Percentiles rank a stretch among this genome's conserved stretches.
Conservation (phyloP, 306 rosid species). For the Trichosanthes cucumerina region DNA sequence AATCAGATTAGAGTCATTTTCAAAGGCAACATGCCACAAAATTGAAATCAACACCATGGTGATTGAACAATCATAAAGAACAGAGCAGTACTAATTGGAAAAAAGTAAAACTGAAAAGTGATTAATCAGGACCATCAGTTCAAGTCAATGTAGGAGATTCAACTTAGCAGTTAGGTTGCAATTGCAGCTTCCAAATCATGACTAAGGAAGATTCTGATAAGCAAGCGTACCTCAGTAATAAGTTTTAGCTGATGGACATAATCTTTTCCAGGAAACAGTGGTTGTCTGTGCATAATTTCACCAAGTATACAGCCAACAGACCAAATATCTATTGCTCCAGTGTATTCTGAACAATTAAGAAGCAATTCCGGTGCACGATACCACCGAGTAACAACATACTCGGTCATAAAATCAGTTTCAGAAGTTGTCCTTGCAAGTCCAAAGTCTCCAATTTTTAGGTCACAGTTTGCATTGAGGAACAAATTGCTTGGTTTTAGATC, state of each 20-base stretch:
- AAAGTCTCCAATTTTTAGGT: constrained; percentile 93
- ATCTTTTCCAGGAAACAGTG: constrained; percentile 89
- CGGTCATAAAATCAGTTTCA: constrained; percentile 97
- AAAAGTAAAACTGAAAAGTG: neutral
- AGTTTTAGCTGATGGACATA: constrained; percentile 95
- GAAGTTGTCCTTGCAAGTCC: constrained; percentile 99
- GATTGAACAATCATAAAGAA: neutral
- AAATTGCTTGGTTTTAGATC: constrained; percentile 95
- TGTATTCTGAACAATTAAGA: constrained; percentile 90
- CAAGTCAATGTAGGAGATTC: neutral
- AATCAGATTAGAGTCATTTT: constrained; percentile 9
- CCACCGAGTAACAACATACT: constrained; percentile 98
- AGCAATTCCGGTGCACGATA: constrained; percentile 92
- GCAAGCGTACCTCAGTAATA: constrained; percentile 61
- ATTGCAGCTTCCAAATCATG: neutral
- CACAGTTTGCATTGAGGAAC: constrained; percentile 87
- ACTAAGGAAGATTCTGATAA: neutral
- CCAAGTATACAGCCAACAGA: constrained; percentile 97
- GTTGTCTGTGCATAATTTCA: constrained; percentile 76
- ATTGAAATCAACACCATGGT: neutral
- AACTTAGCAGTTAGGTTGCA: neutral
- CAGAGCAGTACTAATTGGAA: neutral
- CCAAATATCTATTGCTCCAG: constrained; percentile 97
- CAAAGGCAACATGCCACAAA: constrained; percentile 1
- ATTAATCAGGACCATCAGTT: neutral